A percentile compares a stretch with the other conserved stretches of the same genome.
These are phyloP conservation scores for Hemisphaericaspora nanyangensis DNA, from an alignment of 805 yeast species.

Conservation along the genomic window DNA sequence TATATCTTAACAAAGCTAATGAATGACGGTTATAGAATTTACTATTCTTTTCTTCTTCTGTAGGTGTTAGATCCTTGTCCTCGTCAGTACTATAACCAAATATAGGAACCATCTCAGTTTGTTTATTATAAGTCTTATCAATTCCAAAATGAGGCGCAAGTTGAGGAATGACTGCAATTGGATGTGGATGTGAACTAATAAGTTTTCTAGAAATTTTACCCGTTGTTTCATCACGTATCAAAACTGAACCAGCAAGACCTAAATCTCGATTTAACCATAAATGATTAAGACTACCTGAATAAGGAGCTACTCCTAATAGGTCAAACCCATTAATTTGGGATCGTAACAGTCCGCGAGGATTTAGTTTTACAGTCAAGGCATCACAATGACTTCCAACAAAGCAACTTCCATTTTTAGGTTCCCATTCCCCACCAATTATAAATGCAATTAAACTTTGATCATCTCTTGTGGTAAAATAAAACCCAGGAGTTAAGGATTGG, in stretches of 20 bases:
- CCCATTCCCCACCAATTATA: slow-evolving; percentile 36
- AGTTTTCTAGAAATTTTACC: slow-evolving; percentile 22
- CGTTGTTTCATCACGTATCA: slow-evolving; percentile 16
- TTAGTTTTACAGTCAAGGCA: slow-evolving; percentile 33
- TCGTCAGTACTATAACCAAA: slow-evolving; percentile 21
- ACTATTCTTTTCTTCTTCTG: slow-evolving; percentile 24
- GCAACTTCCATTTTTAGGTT: slow-evolving; percentile 59
- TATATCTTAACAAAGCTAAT: slow-evolving; percentile 27
- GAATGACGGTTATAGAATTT: slow-evolving; percentile 30
- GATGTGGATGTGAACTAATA: slow-evolving; percentile 30
- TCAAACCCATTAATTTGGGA: slow-evolving; percentile 28
- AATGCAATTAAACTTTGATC: slow-evolving; percentile 36
- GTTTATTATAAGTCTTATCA: slow-evolving; percentile 27
- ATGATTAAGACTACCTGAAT: slow-evolving; percentile 32
- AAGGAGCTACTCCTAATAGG: slow-evolving; percentile 37
- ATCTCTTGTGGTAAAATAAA: slow-evolving; percentile 27
- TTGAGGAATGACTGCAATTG: slow-evolving; percentile 37
- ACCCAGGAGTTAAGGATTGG: slow-evolving; percentile 14
- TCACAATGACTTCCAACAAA: slow-evolving; percentile 55
- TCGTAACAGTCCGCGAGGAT: slow-evolving; percentile 23
- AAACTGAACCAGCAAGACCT: slow-evolving; percentile 37
- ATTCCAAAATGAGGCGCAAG: slow-evolving; percentile 38
- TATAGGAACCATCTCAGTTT: slow-evolving; percentile 38
- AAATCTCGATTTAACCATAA: slow-evolving; percentile 41
- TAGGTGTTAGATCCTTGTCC: slow-evolving; percentile 12